Conservation (phyloP, 495 filamentous ascomycete species). For the Penicillium tannophilum region DNA sequence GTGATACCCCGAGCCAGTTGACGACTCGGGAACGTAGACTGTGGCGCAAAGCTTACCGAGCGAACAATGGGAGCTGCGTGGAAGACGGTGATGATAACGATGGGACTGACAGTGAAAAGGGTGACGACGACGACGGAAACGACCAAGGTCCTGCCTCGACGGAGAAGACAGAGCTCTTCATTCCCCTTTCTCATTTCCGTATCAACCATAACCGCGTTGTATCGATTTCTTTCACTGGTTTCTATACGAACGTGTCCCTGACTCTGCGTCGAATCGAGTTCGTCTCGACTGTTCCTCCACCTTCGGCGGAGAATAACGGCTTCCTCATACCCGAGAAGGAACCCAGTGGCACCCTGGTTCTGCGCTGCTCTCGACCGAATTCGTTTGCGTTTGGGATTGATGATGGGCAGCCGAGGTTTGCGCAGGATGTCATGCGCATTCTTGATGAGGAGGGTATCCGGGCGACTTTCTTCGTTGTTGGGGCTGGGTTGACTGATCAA, state of each 20-base stretch:
- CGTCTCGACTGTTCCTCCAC: conserved; percentile 49
- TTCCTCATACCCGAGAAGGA: conserved; percentile 62
- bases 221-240: conserved; percentile 69
- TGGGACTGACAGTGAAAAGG: background rate
- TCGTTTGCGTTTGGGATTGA: conserved; percentile 82
- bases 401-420: conserved; percentile 66
- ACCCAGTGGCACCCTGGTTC: conserved; percentile 60
- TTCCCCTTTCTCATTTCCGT: conserved; percentile 73
- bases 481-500: conserved; percentile 60
- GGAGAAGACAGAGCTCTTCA: conserved; percentile 60
- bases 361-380: conserved; percentile 70
- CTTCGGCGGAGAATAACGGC: conserved; percentile 29
- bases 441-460: conserved; percentile 63
- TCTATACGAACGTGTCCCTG: conserved; percentile 55
- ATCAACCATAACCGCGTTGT: conserved; percentile 61
- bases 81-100: background rate
- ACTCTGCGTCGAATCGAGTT: conserved; percentile 68
- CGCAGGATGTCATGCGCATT: conserved; percentile 65
- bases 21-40: background rate
- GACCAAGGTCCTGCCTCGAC: conserved; percentile 8
- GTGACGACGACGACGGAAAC: background rate
- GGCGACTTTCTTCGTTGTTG: conserved; percentile 81
- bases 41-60: background rate
- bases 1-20: background rate
- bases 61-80: background rate